phyloP scores from a whole-genome alignment of 192 early-diverging fungal genomes.

The Backusella westeae region DNA sequence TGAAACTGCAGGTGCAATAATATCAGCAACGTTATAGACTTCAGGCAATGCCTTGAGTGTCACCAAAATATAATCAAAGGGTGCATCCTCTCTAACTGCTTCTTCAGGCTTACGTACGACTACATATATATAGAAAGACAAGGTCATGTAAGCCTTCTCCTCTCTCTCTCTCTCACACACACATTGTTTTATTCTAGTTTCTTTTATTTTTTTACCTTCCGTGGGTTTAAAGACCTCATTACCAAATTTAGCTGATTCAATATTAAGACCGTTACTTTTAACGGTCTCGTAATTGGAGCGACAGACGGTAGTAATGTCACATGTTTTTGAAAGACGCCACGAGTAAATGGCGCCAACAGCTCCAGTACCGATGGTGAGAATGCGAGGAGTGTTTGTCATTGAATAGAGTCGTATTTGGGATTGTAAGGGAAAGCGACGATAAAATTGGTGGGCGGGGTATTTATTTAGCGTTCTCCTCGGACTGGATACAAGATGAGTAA shows the following conservation, averaged over 20 bases:
- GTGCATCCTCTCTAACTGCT: constrained; percentile 37
- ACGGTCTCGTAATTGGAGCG: constrained; percentile 65
- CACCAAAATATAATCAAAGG: constrained; percentile 60
- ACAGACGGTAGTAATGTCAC: constrained; percentile 60
- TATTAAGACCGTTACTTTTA: constrained; percentile 49
- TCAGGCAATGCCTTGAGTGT: constrained; percentile 70
- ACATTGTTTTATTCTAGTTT: neutral
- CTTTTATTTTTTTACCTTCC: constrained; percentile 33
- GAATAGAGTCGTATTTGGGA: neutral
- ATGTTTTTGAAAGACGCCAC: constrained; percentile 58
- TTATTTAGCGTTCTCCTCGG: neutral
- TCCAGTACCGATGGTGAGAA: constrained; percentile 57
- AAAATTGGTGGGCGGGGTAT: neutral
- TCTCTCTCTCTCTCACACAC: too few species aligned
- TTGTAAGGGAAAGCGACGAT: neutral
- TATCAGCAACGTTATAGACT: constrained; percentile 50
- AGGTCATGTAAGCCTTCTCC: neutral
- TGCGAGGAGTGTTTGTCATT: neutral
- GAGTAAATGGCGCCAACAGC: constrained; percentile 66
- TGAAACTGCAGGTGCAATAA: constrained; percentile 57
- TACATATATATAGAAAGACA: neutral
- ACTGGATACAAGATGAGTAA: constrained; percentile 4
- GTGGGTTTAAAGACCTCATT: constrained; percentile 52
- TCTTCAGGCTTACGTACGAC: constrained; percentile 45
- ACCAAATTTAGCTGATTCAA: constrained; percentile 56